phyloP scores from a whole-genome alignment of 1,139 yeast genomes.

The Sugiyamaella castrensis region DNA sequence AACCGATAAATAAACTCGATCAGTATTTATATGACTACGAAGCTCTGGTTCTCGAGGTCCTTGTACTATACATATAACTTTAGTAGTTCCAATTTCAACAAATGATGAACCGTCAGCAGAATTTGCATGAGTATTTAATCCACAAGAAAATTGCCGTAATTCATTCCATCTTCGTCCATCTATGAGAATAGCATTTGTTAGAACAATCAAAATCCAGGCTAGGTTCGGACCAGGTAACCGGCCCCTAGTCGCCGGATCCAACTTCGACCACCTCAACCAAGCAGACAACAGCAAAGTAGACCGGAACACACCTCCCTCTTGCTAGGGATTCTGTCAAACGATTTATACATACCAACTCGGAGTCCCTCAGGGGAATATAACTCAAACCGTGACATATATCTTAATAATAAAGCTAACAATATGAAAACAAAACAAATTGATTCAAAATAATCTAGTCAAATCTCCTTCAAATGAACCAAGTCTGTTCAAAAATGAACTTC shows the following conservation, averaged over 20 bases:
- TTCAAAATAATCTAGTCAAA: too few species aligned
- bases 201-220: constrained; percentile 1
- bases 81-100: constrained; percentile 90
- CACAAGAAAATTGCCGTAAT: constrained; percentile 73
- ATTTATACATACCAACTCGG: constrained; percentile 13
- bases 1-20: constrained; percentile 57
- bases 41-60: constrained; percentile 86
- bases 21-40: constrained; percentile 42
- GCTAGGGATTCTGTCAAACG: too few species aligned
- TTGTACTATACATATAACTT: constrained; percentile 76
- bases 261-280: background rate
- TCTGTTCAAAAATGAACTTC: too few species aligned
- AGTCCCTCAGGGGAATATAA: constrained; percentile 18
- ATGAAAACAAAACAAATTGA: too few species aligned
- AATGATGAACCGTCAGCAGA: constrained; percentile 91
- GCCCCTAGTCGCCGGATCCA: background rate
- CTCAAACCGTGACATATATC: constrained; percentile 14
- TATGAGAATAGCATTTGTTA: constrained; percentile 1
- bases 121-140: constrained; percentile 81
- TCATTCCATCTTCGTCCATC: constrained; percentile 98
- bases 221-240: background rate
- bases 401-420: too few species aligned
- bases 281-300: too few species aligned
- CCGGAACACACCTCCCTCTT: too few species aligned
- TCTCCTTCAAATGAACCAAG: too few species aligned